Conservation (phyloP, 352 stramenopile genomes). For the Phytophthora lateralis region DNA sequence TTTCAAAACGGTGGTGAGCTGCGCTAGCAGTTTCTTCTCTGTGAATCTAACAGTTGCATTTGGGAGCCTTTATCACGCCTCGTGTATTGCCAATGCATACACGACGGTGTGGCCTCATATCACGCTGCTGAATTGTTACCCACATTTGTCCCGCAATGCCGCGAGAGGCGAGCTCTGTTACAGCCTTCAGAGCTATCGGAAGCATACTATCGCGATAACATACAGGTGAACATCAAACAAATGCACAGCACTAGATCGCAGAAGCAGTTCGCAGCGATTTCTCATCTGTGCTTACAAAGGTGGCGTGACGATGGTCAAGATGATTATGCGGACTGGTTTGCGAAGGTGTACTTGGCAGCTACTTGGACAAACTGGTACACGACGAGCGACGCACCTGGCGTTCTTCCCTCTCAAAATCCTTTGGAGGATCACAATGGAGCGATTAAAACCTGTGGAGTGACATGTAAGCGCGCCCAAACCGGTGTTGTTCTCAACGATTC, state of each 20-base stretch:
- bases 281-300: not conserved
- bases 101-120: constrained; percentile 12
- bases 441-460: constrained; percentile 17
- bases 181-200: not conserved
- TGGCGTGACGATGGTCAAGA: constrained; percentile 7
- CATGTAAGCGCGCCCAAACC: constrained; percentile 2
- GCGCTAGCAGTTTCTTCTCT: constrained; percentile 4
- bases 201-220: constrained; percentile 3
- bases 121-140: constrained; percentile 17
- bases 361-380: constrained; percentile 2
- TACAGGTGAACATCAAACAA: constrained; percentile 5
- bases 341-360: constrained; percentile 7
- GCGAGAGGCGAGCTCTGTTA: constrained; percentile 6
- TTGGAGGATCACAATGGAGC: constrained; percentile 17
- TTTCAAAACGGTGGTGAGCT: constrained; percentile 2
- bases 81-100: constrained; percentile 20
- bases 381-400: constrained; percentile 3
- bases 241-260: constrained; percentile 8
- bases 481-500: constrained; percentile 18
- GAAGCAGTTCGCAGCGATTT: not conserved
- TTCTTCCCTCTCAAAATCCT: constrained; percentile 18
- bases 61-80: constrained; percentile 20
- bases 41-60: constrained; percentile 9
- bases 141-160: constrained; percentile 15
- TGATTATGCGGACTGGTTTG: constrained; percentile 15